Percentiles rank a stretch among this genome's conserved stretches.
These are phyloP conservation scores for Colletotrichum tanaceti DNA, from an alignment of 2,329 filamentous ascomycete genomes.

Conservation along the genomic window DNA sequence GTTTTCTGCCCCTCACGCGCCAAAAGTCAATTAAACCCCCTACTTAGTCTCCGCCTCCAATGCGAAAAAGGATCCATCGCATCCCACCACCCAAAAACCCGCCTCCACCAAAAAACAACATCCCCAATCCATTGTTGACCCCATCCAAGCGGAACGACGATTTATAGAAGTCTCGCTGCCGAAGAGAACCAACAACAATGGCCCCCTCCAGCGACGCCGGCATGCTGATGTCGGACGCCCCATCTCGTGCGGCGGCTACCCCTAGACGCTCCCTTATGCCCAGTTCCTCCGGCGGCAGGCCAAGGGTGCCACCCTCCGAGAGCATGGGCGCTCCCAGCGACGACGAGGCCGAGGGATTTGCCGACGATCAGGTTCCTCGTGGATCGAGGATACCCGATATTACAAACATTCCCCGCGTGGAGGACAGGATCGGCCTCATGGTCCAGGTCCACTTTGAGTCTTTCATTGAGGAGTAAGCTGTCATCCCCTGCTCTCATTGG, in stretches of 20 bases:
- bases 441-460: conserved; percentile 82
- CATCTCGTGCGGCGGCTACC: conserved; percentile 56
- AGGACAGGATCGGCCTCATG: conserved; percentile 80
- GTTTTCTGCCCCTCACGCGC: conserved; percentile 43
- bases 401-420: conserved; percentile 73
- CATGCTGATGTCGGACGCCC: conserved; percentile 68
- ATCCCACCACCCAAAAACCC: conserved; percentile 38
- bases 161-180: not conserved
- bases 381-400: conserved; percentile 61
- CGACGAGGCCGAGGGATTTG: conserved; percentile 71
- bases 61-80: conserved; percentile 38
- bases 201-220: conserved; percentile 67
- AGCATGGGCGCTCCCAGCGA: conserved; percentile 70
- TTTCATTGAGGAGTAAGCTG: conserved; percentile 78
- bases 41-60: conserved; percentile 26
- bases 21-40: conserved; percentile 40
- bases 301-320: conserved; percentile 71
- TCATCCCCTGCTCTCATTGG: not conserved
- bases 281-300: conserved; percentile 63
- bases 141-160: not conserved
- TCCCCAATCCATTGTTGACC: conserved; percentile 9
- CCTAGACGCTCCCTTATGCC: conserved; percentile 57
- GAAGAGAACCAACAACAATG: conserved; percentile 50
- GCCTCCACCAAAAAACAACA: conserved; percentile 38
- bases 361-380: conserved; percentile 71